Base-by-base conservation (phyloP, 2,329 filamentous ascomycete genomes). In the Diaporthe destruens region DNA sequence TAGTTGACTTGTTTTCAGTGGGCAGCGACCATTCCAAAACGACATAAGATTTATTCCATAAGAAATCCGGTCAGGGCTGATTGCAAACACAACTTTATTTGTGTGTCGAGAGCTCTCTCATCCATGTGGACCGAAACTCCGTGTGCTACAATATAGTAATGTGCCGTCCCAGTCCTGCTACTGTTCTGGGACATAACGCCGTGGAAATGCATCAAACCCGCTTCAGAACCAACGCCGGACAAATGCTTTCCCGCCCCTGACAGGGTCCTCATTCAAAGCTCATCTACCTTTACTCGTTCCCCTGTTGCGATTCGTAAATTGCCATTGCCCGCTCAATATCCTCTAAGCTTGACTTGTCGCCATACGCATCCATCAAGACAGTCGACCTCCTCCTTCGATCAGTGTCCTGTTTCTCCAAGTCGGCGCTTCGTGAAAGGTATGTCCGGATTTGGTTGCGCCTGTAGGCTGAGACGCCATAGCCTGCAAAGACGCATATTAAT, bases 361-460 rank as follows among this genome's bases (percentile, higher is more conserved):
- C 85, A 72, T 88, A 88, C 71, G 86, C 83, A 47, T 87, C 83
- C 79, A 87, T 80, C 74, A 88, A 79, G 25, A 83, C 81, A 72
- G 86, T 82, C 61, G 79, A 80, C 51, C 79, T 79, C 74, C 80
- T 80, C 67, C 78, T 79, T 47, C 56, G 47, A 25, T 73, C 56
- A 23, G 23, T 11, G 34, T 73, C 66, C 32, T 66, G 67, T 18
- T 57, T 57, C 67, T 74, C 68, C 5, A 55, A 11, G 3, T 71
- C 68, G 54, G 49, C 34, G 29, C 55, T 55, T 23, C 55, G 68
- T 36, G 70, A 44, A 14, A 42, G 16, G 49, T 73, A 73, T 66
- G 20, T 57, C 54, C 69, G 68, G 36, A 71, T 59, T 42, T 71
- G 73, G 18, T 39, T 65, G 32, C 34, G 73, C 55, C 73, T 63